Base-by-base conservation (phyloP, 257 asterid species). In the Solanum bukasovii region DNA sequence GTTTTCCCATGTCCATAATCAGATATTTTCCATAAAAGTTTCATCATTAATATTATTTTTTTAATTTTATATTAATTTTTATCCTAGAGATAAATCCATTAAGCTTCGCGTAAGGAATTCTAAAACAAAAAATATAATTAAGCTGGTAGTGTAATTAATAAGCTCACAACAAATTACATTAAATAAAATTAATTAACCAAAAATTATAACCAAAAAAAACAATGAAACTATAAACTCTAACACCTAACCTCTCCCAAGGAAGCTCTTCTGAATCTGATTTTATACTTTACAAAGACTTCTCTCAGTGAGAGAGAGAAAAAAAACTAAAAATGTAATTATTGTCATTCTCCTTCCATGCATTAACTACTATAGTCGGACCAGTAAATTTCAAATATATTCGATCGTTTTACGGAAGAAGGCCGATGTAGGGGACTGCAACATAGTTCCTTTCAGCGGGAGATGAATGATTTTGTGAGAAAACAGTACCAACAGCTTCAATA, bases 341-440 rank as follows among this genome's bases (percentile, higher is more conserved):
- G 20, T 4, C 49, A 74, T 35, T 31, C 14, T 9, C 49, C 9
- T 34, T 6, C 44, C 31, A 35, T 59, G 59, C 61, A 49, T 49
- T 49, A 46, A 34, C 23, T 77, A 52, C 18, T 13, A 13, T 46
- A 16, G 9, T 52, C 23, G n/a, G 3, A 78, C 2, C 63, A 78
- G 13, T 78, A 40, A n/a, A 14, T 78, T 1, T 40, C 7, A 21
- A 78, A 40, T 78, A 40, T 29, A 68, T 27, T 27, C 7, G 1
- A 40, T 9, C 23, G 0, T 6, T 31, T 89, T 77, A 95, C 20
- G 94, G 92, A 83, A 95, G 92, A 93, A 95, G 83, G 40, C 96
- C 96, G 10, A 93, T 77, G 68, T 93, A 95, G 2, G 94, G 92
- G 46, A 82, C 88, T 4, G 92, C 85, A 90, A 29, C 71, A 37